A percentile compares a stretch with the other conserved stretches of the same genome.
These are phyloP conservation scores for Eucalyptus microcorys DNA, from an alignment of 345 rosid species.

Conservation along the genomic window DNA sequence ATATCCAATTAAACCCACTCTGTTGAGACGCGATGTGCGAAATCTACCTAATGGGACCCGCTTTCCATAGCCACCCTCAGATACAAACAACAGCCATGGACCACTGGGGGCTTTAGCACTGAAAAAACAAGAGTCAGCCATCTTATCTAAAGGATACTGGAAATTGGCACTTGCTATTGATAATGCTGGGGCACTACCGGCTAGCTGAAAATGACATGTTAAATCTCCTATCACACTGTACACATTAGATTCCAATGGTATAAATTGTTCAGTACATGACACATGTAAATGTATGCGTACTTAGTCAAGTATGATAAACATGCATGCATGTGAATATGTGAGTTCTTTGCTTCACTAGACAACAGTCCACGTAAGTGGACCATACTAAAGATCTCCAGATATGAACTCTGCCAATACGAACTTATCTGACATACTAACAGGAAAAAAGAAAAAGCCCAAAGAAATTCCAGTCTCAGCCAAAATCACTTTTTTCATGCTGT, in stretches of 20 bases:
- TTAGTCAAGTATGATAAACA: not conserved
- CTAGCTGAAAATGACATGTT: not conserved
- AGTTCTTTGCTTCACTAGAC: not conserved
- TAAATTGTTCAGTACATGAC: not conserved
- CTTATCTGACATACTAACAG: not conserved
- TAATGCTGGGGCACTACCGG: not conserved
- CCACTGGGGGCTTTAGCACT: conserved; percentile 39
- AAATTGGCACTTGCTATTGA: not conserved
- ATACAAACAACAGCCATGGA: conserved; percentile 85
- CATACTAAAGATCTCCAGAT: not conserved
- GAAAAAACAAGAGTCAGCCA: not conserved
- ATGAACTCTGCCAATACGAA: not conserved
- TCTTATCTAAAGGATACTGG: not conserved
- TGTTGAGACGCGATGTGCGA: conserved; percentile 39
- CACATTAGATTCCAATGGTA: not conserved
- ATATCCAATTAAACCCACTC: conserved; percentile 73
- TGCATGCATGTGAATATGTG: not conserved
- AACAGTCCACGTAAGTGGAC: not conserved
- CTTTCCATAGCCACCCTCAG: conserved; percentile 88
- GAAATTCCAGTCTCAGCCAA: not conserved
- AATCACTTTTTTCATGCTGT: not conserved
- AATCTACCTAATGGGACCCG: conserved; percentile 87
- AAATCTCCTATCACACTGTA: not conserved
- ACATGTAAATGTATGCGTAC: not conserved
- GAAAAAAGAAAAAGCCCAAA: not conserved